Evolutionary conservation across 495 filamentous ascomycete genomes (phyloP).

Genomic region (Hypoxylon rickii): DNA sequence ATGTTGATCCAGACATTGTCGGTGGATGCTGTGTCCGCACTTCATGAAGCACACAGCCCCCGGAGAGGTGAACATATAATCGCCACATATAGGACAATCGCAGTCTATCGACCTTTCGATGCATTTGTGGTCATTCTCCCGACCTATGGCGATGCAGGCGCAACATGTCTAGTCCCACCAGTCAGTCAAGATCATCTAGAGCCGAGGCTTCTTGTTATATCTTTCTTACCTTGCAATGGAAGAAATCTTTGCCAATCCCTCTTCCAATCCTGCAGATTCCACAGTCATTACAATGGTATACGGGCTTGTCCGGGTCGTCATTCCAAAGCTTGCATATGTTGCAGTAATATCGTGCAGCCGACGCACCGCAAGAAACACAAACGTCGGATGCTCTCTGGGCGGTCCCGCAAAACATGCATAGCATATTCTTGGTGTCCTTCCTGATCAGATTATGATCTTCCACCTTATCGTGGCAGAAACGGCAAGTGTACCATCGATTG

Average conservation of each 20-base stretch:
- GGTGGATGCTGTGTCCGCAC: slow-evolving; percentile 95
- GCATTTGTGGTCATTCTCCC: slow-evolving; percentile 79
- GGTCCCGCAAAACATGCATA: slow-evolving; percentile 93
- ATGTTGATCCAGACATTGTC: slow-evolving; percentile 80
- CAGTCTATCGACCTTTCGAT: slow-evolving; percentile 94
- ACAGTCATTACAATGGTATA: slow-evolving; percentile 97
- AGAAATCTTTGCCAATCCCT: slow-evolving; percentile 93
- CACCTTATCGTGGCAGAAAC: slow-evolving; percentile 88
- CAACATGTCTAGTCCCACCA: slow-evolving; percentile 70
- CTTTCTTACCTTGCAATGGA: slow-evolving; percentile 89
- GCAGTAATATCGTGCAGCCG: slow-evolving; percentile 92
- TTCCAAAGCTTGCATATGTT: slow-evolving; percentile 96
- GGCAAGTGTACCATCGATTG: slow-evolving; percentile 90
- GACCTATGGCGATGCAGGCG: slow-evolving; percentile 86
- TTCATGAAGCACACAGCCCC: slow-evolving; percentile 89
- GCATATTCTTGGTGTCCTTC: slow-evolving; percentile 88
- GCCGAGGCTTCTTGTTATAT: neutral
- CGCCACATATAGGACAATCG: slow-evolving; percentile 97
- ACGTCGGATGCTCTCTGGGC: slow-evolving; percentile 80
- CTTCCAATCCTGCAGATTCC: slow-evolving; percentile 91
- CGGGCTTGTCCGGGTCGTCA: slow-evolving; percentile 84
- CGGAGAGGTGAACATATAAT: slow-evolving; percentile 96
- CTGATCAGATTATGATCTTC: slow-evolving; percentile 84
- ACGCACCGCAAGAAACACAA: slow-evolving; percentile 75
- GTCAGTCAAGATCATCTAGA: neutral